These are phyloP conservation scores for Schizosaccharomyces osmophilus DNA, from an alignment of 805 yeast genomes.

Conservation along the genomic window DNA sequence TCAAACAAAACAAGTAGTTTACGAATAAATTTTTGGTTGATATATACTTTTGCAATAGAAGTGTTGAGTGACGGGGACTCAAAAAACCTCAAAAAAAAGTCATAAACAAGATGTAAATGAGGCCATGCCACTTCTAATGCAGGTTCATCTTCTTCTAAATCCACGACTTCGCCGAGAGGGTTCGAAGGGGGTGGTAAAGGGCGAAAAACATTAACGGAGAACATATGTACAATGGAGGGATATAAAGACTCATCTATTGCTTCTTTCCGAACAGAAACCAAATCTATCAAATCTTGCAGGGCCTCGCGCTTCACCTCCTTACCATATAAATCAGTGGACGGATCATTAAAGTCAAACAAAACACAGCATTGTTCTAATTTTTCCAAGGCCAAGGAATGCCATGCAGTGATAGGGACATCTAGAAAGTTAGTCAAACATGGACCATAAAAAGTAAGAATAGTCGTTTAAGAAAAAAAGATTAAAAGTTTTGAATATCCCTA, in stretches of 20 bases:
- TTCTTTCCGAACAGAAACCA: constrained; percentile 59
- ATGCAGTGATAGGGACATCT: constrained; percentile 65
- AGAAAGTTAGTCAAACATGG: background rate
- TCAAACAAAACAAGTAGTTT: constrained; percentile 72
- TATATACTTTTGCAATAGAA: constrained; percentile 74
- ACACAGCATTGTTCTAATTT: constrained; percentile 88
- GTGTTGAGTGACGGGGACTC: constrained; percentile 90
- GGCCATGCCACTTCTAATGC: constrained; percentile 95
- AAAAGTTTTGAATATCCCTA: no score
- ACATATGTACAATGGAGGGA: constrained; percentile 46
- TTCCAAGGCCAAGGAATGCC: constrained; percentile 52
- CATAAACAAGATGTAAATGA: constrained; percentile 91
- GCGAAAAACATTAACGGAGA: constrained; percentile 64
- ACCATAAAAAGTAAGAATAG: no score
- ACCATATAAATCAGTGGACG: constrained; percentile 73
- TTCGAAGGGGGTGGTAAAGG: constrained; percentile 89
- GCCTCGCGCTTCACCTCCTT: constrained; percentile 78
- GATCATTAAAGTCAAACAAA: constrained; percentile 82
- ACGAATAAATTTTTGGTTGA: constrained; percentile 73
- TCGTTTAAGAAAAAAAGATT: no score
- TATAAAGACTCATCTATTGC: constrained; percentile 81
- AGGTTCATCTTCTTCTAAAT: constrained; percentile 98
- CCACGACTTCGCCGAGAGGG: constrained; percentile 86
- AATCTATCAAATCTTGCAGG: constrained; percentile 69
- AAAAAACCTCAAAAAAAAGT: constrained; percentile 73